Base-by-base conservation (phyloP, 1,284 basidiomycete species). In the Lignosus rhinocerotis region DNA sequence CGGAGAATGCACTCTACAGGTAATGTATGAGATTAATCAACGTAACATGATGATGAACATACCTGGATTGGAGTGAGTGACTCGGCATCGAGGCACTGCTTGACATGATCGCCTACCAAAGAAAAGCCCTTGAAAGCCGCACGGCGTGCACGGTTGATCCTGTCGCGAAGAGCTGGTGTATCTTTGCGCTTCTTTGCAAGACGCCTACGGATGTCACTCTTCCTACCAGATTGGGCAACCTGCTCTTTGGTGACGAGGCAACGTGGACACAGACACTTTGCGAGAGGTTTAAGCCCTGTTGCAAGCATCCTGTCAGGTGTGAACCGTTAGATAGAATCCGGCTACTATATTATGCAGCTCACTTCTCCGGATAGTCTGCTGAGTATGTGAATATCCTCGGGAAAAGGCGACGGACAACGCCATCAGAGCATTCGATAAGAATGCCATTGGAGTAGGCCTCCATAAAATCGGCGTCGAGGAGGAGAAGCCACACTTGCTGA, bases 281-380 rank as follows among this genome's bases (percentile, higher is more conserved):
- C 62, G 8, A 0, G 66, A 58, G 10, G 66, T 33, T 1, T 66
- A 51, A 32, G 66, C 45, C 36, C 66, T 70, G 19, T 36, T 8
- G 34, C 16, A 12, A 2, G 16, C 16, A 5, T 38, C 9, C 11
- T 2, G 16, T 16, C 11, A 2, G n/a, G n/a, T 10, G 56, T 43
- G n/a, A n/a, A n/a, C n/a, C n/a, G n/a, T n/a, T n/a, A n/a, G n/a
- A 38, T 2, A 53, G 16, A 2, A 2, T 6, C 11, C n/a, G n/a
- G n/a, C n/a, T n/a, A n/a, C n/a, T n/a, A 8, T n/a, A n/a, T n/a
- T n/a, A 42, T 4, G 9, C 16, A 38, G 19, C 64, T 30, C 45
- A 69, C 66, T 66, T 66, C 39, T 67, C 66, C 0, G 62, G 59
- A 66, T 76, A 77, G 58, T 78, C 76, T 0, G 73, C 65, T 1